Percentiles rank a stretch among this genome's conserved stretches.
phyloP scores from a whole-genome alignment of 768 basidiomycete species.

The Neoboletus magnificus region DNA sequence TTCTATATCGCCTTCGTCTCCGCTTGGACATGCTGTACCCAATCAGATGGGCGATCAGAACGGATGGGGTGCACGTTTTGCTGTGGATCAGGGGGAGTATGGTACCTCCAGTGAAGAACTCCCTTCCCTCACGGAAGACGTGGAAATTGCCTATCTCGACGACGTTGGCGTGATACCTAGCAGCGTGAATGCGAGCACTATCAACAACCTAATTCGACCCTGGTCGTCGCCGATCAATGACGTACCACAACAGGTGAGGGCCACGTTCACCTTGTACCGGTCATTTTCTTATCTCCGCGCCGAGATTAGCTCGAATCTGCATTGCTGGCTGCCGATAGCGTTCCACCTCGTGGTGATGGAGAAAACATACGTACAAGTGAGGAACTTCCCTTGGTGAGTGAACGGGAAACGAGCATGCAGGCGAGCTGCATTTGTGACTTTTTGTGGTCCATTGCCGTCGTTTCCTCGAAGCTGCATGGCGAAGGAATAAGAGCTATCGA shows the following conservation, averaged over 20 bases:
- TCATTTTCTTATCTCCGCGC: slow-evolving; percentile 31
- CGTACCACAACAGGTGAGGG: slow-evolving; percentile 5
- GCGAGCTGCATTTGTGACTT: slow-evolving; percentile 2
- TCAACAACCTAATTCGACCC: neutral
- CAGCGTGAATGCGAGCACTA: slow-evolving; percentile 3
- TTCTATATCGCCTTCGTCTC: neutral
- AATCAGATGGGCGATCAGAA: slow-evolving; percentile 16
- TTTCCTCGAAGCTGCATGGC: slow-evolving; percentile 8
- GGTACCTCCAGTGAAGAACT: slow-evolving; percentile 12
- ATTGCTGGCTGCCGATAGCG: slow-evolving; percentile 2
- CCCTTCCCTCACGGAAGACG: slow-evolving; percentile 5
- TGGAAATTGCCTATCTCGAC: slow-evolving; percentile 6
- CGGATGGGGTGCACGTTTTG: slow-evolving; percentile 10
- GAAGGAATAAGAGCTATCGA: neutral
- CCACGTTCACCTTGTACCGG: slow-evolving; percentile 22
- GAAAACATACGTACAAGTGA: slow-evolving; percentile 5
- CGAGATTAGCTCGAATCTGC: slow-evolving; percentile 8
- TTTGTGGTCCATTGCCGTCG: neutral
- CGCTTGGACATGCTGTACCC: slow-evolving; percentile 1
- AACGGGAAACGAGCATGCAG: neutral
- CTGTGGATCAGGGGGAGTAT: slow-evolving; percentile 8
- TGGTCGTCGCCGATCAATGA: slow-evolving; percentile 14
- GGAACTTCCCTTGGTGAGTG: slow-evolving; percentile 18
- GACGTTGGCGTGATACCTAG: slow-evolving; percentile 2
- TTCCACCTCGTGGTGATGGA: slow-evolving; percentile 18